Percentiles rank a stretch among this genome's conserved stretches.
These are phyloP conservation scores for Limnanthes douglasii DNA, from an alignment of 345 rosid genomes.

Conservation along the genomic window DNA sequence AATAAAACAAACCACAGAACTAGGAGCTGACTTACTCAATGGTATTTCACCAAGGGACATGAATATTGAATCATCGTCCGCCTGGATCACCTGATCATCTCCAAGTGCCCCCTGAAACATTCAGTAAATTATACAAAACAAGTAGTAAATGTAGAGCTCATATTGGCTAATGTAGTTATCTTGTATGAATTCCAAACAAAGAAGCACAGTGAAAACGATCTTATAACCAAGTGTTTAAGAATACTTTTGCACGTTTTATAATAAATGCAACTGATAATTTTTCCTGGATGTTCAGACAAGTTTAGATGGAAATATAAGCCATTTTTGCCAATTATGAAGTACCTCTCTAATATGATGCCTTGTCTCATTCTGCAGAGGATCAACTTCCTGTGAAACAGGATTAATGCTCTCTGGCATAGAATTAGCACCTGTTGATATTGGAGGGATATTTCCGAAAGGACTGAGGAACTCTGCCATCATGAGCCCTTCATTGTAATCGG, in stretches of 20 bases:
- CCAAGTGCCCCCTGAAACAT: constrained; percentile 14
- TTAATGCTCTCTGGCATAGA: constrained; percentile 12
- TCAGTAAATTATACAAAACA: too few relatives aligned
- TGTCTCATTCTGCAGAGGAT: constrained; percentile 32
- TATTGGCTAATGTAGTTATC: too few relatives aligned
- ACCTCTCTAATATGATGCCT: constrained; percentile 68
- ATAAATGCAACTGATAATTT: too few relatives aligned
- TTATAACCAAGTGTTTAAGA: too few relatives aligned
- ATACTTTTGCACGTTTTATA: too few relatives aligned
- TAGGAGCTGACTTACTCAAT: constrained; percentile 41
- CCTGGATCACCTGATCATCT: constrained; percentile 10
- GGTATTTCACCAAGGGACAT: constrained; percentile 99
- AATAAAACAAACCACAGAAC: constrained; percentile 13
- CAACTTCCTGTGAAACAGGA: constrained; percentile 10
- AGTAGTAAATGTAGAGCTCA: too few relatives aligned
- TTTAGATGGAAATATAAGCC: too few relatives aligned
- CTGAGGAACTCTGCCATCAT: constrained; percentile 67
- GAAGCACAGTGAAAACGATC: too few relatives aligned
- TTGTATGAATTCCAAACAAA: too few relatives aligned
- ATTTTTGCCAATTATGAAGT: too few relatives aligned
- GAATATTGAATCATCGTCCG: constrained; percentile 84
- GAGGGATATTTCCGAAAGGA: constrained; percentile 36
- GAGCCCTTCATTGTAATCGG: constrained; percentile 62
- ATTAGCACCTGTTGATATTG: constrained; percentile 29
- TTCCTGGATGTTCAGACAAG: too few relatives aligned